Evolutionary conservation across 2,329 filamentous ascomycete species (phyloP).

Genomic region (Clonostachys rhizophaga): DNA sequence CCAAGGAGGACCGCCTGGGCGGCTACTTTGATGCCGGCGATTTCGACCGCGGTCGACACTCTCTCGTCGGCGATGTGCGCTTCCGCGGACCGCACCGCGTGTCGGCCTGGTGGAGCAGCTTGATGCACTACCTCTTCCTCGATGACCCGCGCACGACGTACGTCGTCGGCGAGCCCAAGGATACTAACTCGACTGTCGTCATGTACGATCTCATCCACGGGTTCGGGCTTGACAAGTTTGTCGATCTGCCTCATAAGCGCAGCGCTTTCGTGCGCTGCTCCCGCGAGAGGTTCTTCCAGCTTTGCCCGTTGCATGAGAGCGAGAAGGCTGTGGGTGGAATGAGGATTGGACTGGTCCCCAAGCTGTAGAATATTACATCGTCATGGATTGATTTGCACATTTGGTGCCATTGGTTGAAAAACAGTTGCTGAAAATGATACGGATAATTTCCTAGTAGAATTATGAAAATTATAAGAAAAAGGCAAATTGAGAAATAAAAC

Average conservation of each 20-base stretch:
- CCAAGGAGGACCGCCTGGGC: slow-evolving; percentile 54
- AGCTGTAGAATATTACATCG: slow-evolving; percentile 30
- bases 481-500: background rate
- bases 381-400: background rate
- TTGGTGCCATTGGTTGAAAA: background rate
- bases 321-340: slow-evolving; percentile 52
- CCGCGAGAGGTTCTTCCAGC: slow-evolving; percentile 65
- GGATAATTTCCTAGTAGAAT: background rate
- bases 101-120: slow-evolving; percentile 55
- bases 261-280: slow-evolving; percentile 62
- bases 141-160: slow-evolving; percentile 53
- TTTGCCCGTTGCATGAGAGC: slow-evolving; percentile 53
- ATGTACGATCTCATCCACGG: slow-evolving; percentile 73
- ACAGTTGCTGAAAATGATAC: too few species aligned
- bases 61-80: slow-evolving; percentile 52
- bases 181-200: slow-evolving; percentile 64
- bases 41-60: slow-evolving; percentile 55
- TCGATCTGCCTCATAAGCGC: slow-evolving; percentile 69
- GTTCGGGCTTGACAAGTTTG: slow-evolving; percentile 66
- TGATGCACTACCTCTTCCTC: slow-evolving; percentile 60
- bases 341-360: slow-evolving; percentile 46
- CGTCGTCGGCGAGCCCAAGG: slow-evolving; percentile 67
- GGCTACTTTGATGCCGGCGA: slow-evolving; percentile 50
- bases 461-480: background rate
- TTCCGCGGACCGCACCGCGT: slow-evolving; percentile 58